These are phyloP conservation scores for Arthrocladium fulminans DNA, from an alignment of 2,329 filamentous ascomycete species.

Conservation along the genomic window DNA sequence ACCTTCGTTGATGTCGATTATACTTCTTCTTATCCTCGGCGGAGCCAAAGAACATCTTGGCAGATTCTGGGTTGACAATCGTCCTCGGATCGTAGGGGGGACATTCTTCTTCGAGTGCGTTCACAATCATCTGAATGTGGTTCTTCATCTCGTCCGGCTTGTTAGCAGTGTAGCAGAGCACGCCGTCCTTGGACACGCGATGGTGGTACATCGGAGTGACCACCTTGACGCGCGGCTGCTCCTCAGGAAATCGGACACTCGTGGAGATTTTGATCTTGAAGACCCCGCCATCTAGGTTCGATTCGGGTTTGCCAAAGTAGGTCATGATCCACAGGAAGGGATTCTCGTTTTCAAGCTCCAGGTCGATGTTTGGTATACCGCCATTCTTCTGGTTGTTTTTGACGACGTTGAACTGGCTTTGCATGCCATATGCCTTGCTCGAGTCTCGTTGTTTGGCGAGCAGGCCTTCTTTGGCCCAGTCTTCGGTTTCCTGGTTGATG, in stretches of 20 bases:
- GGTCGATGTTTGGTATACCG: conserved; percentile 61
- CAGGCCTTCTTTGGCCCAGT: conserved; percentile 64
- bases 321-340: conserved; percentile 84
- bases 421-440: conserved; percentile 70
- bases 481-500: conserved; percentile 61
- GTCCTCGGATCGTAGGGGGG: conserved; percentile 86
- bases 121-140: conserved; percentile 77
- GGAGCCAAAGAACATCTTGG: conserved; percentile 76
- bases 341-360: conserved; percentile 69
- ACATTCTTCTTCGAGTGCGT: conserved; percentile 74
- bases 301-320: conserved; percentile 87
- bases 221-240: conserved; percentile 76
- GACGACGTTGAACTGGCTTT: conserved; percentile 77
- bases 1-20: conserved; percentile 55
- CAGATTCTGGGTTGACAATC: conserved; percentile 75
- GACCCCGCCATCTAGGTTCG: conserved; percentile 82
- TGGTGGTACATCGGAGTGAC: conserved; percentile 81
- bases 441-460: conserved; percentile 55
- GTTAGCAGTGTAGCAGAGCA: conserved; percentile 67
- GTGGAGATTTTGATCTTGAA: conserved; percentile 73
- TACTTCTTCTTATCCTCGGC: conserved; percentile 74
- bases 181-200: conserved; percentile 68
- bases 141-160: conserved; percentile 66
- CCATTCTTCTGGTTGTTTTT: conserved; percentile 63
- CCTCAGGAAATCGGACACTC: conserved; percentile 76